Evolutionary conservation across 2,329 filamentous ascomycete species (phyloP).

Genomic region (Biscogniauxia marginata): DNA sequence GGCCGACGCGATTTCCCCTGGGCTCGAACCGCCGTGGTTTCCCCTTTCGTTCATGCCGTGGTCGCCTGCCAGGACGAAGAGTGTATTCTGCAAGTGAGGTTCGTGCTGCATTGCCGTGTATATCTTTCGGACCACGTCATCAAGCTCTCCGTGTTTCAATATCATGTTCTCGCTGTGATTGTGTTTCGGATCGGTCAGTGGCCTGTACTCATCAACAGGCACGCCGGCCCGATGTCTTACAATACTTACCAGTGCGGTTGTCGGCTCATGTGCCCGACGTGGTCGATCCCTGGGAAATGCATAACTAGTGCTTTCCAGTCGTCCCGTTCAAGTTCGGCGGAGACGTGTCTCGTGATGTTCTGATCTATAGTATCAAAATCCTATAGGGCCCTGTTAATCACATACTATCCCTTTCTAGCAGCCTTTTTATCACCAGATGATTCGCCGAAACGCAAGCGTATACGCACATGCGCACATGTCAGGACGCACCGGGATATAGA

Average conservation of each 20-base stretch:
- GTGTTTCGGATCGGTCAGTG: too few species aligned
- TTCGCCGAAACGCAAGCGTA: too few species aligned
- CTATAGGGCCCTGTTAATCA: too few species aligned
- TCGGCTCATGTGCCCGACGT: constrained; percentile 74
- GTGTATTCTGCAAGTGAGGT: constrained; percentile 58
- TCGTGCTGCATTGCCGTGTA: constrained; percentile 62
- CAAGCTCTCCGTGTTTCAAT: constrained; percentile 73
- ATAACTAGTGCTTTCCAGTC: constrained; percentile 76
- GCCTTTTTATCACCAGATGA: too few species aligned
- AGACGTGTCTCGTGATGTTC: constrained; percentile 72
- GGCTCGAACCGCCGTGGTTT: constrained; percentile 71
- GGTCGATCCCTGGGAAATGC: constrained; percentile 73
- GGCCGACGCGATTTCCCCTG: constrained; percentile 73
- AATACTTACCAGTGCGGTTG: constrained; percentile 68
- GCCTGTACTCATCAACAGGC: too few species aligned
- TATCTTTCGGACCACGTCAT: constrained; percentile 61
- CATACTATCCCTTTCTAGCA: too few species aligned
- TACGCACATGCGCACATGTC: constrained; percentile 6
- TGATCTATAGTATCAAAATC: constrained; percentile 76
- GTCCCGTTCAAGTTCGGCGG: constrained; percentile 55
- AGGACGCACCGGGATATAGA: constrained; percentile 72
- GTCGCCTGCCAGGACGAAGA: constrained; percentile 69
- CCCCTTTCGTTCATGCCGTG: constrained; percentile 79
- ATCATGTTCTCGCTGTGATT: constrained; percentile 62
- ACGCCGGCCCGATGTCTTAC: too few species aligned